Conservation (phyloP, 2,329 filamentous ascomycete species). For the Exophiala calicioides region DNA sequence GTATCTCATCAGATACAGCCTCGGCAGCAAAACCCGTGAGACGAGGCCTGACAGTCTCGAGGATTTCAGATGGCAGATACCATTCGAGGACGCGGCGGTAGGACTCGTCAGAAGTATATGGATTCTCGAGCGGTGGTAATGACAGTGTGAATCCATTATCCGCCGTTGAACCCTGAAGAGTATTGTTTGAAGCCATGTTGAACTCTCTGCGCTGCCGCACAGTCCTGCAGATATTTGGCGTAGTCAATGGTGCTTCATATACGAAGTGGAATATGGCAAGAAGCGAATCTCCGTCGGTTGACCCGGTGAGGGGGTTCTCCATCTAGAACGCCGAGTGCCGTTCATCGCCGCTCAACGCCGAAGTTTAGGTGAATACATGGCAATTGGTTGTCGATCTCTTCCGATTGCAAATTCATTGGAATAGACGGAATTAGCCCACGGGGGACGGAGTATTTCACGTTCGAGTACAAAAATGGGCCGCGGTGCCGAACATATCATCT, state of each 20-base stretch:
- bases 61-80: slow-evolving; percentile 50
- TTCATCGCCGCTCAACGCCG: background rate
- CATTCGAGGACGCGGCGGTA: slow-evolving; percentile 28
- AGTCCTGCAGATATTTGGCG: too few relatives aligned
- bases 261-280: background rate
- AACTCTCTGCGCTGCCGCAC: too few relatives aligned
- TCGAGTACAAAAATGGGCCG: too few relatives aligned
- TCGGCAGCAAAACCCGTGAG: slow-evolving; percentile 36
- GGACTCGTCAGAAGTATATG: slow-evolving; percentile 26
- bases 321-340: background rate
- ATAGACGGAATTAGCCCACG: too few relatives aligned
- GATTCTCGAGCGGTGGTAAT: slow-evolving; percentile 26
- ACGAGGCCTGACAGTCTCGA: slow-evolving; percentile 50
- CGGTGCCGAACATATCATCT: too few relatives aligned
- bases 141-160: slow-evolving; percentile 29
- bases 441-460: too few relatives aligned
- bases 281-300: background rate
- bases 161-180: slow-evolving; percentile 19
- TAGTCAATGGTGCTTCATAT: background rate
- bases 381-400: too few relatives aligned
- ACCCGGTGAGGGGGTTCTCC: too few relatives aligned
- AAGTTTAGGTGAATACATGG: too few relatives aligned
- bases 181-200: background rate
- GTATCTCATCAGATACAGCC: slow-evolving; percentile 35
- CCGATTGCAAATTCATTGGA: too few relatives aligned